A percentile compares a stretch with the other conserved stretches of the same genome.
phyloP scores from a whole-genome alignment of 148 eudicot genomes.

The Euryodendron excelsum region DNA sequence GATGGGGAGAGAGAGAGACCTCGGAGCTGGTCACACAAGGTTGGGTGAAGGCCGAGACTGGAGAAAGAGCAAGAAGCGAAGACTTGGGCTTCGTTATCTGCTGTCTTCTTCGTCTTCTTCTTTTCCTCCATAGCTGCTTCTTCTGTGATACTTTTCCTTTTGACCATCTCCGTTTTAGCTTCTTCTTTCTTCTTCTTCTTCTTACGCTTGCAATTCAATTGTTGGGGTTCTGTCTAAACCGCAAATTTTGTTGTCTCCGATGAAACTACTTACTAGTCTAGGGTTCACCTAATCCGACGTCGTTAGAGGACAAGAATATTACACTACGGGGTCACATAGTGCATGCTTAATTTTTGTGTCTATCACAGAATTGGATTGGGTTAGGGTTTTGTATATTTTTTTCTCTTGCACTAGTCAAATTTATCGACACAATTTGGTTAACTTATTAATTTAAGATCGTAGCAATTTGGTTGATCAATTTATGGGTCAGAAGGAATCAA shows the following conservation, averaged over 20 bases:
- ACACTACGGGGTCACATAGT: too few relatives aligned
- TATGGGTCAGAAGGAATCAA: slow-evolving; percentile 33
- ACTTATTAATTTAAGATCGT: too few relatives aligned
- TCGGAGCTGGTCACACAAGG: slow-evolving; percentile 70
- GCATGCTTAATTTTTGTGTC: too few relatives aligned
- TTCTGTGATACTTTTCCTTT: slow-evolving; percentile 12
- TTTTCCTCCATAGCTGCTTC: slow-evolving; percentile 13
- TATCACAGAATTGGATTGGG: too few relatives aligned
- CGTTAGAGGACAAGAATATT: neutral
- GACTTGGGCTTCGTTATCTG: slow-evolving; percentile 28
- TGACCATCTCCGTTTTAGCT: slow-evolving; percentile 7
- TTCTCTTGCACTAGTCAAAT: too few relatives aligned
- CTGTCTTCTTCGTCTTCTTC: neutral
- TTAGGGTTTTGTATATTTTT: too few relatives aligned
- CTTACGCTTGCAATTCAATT: neutral
- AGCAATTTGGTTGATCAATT: neutral
- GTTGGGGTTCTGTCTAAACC: too few relatives aligned
- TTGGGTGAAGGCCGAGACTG: slow-evolving; percentile 80
- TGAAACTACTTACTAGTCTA: neutral
- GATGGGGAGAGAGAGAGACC: slow-evolving; percentile 34
- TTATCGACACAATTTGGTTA: too few relatives aligned
- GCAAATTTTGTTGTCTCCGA: too few relatives aligned
- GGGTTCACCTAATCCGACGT: neutral
- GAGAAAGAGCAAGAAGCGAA: slow-evolving; percentile 79
- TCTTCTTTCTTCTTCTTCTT: slow-evolving; percentile 4